Evolutionary conservation across 495 filamentous ascomycete species (phyloP), one percentile per base, ranked within the genome.

Genomic region (Neurospora sp.): DNA sequence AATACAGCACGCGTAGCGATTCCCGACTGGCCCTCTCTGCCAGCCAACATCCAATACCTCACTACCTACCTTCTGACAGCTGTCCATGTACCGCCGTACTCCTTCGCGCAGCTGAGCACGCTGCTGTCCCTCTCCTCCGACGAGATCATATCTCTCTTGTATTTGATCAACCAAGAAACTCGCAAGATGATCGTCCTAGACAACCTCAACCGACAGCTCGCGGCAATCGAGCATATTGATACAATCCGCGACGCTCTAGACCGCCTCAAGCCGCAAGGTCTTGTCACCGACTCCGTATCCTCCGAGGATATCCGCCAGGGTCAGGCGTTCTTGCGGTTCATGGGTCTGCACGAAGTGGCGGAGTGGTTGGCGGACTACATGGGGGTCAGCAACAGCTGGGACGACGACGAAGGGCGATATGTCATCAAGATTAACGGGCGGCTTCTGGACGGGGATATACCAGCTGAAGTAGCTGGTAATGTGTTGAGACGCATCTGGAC

Each of bases 21-120:
- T 66, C 42, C 71, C 31, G 48, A 42, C 48, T 78, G 77, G 77
- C 9, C 69, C 0, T 72, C 74, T 27, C 73, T 78, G 3, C 23
- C 75, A 12, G 69, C 74, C 31, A 62, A 69, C 23, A 73, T 75
- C 72, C 75, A 75, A 42, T 78, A 70, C 27, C 69, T 74, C 54
- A 77, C 74, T 59, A 66, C 73, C n/a, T 70, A 70, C 46, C 75
- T 73, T 27, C 18, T 76, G 69, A 75, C 75, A 44, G 46, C 8
- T 35, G 42, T 46, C 7, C 18, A 40, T 35, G 9, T 71, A 69
- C n/a, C 54, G 12, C 54, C 54, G 6, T 66, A 66, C 70, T 78
- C 70, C 66, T 70, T 14, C 23, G 39, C 3, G 75, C 73, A 39
- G 59, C 31, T 12, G 38, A 38, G 4, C 11, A 40, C 2, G 54